Evolutionary conservation across 2,329 filamentous ascomycete species (phyloP).

Genomic region (Diaporthe batatas): DNA sequence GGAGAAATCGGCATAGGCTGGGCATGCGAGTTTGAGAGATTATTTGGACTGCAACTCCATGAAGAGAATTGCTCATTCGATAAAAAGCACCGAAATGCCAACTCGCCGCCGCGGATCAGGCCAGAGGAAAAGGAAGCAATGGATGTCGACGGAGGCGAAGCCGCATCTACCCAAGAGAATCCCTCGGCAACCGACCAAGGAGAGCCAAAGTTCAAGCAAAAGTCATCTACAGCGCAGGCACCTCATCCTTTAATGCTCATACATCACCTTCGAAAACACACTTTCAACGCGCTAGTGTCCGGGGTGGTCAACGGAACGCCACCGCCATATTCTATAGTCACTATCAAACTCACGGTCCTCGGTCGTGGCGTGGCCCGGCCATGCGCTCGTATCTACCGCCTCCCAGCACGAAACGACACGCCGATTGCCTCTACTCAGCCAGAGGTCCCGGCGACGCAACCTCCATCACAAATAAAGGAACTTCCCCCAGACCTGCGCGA

Average conservation of each 20-base stretch:
- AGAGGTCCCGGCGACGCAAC: conserved; percentile 62
- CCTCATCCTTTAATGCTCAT: conserved; percentile 47
- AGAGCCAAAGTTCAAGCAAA: neutral
- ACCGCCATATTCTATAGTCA: conserved; percentile 62
- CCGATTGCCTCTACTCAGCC: conserved; percentile 50
- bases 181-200: conserved; percentile 36
- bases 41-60: conserved; percentile 61
- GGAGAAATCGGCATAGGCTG: conserved; percentile 88
- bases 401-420: conserved; percentile 65
- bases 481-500: conserved; percentile 67
- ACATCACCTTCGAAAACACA: conserved; percentile 55
- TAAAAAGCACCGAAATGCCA: conserved; percentile 24
- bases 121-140: conserved; percentile 41
- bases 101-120: neutral
- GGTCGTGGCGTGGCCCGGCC: conserved; percentile 77
- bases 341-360: conserved; percentile 75
- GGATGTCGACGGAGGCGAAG: conserved; percentile 44
- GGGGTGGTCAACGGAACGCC: conserved; percentile 47
- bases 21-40: conserved; percentile 83
- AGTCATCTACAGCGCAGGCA: neutral
- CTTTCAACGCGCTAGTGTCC: conserved; percentile 50
- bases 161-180: conserved; percentile 39
- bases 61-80: conserved; percentile 41
- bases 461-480: conserved; percentile 45
- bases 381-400: conserved; percentile 87